Evolutionary conservation across 139 green algal genomes (phyloP).

Genomic region (Picochlorum sp.): DNA sequence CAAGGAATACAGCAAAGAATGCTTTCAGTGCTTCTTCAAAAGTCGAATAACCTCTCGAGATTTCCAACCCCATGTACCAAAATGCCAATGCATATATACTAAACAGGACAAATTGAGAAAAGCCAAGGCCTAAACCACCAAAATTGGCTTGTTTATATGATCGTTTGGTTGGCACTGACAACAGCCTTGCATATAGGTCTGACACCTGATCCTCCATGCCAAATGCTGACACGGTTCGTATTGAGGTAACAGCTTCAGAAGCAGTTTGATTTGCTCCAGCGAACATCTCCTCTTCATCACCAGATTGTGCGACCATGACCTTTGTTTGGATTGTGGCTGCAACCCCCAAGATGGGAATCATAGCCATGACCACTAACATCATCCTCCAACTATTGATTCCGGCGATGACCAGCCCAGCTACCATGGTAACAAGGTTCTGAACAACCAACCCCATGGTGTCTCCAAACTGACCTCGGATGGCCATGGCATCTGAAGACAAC

Average conservation of each 20-base stretch:
- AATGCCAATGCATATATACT: slow-evolving; percentile 57
- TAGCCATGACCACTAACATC: slow-evolving; percentile 66
- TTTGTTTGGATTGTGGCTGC: slow-evolving; percentile 38
- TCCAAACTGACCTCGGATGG: slow-evolving; percentile 31
- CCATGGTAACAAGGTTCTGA: slow-evolving; percentile 46
- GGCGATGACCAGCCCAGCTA: slow-evolving; percentile 45
- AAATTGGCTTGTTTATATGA: slow-evolving; percentile 13
- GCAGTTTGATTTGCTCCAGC: slow-evolving; percentile 58
- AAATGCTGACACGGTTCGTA: slow-evolving; percentile 59
- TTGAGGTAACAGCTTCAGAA: slow-evolving; percentile 55
- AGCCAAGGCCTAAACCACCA: slow-evolving; percentile 42
- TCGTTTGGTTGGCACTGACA: slow-evolving; percentile 24
- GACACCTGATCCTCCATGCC: slow-evolving; percentile 51
- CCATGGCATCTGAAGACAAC: slow-evolving; percentile 55
- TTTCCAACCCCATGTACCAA: slow-evolving; percentile 45
- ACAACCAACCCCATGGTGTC: slow-evolving; percentile 30
- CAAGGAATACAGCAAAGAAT: slow-evolving; percentile 70
- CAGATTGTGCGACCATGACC: slow-evolving; percentile 30
- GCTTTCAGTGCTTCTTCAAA: slow-evolving; percentile 66
- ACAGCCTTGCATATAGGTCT: slow-evolving; percentile 21
- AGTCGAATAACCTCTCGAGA: slow-evolving; percentile 23
- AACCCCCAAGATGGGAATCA: slow-evolving; percentile 53
- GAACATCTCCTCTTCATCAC: slow-evolving; percentile 42
- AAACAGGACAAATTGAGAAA: slow-evolving; percentile 51
- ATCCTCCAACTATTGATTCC: slow-evolving; percentile 65